Conservation (phyloP, 768 basidiomycete genomes). For the Tephrocybe sp. region DNA sequence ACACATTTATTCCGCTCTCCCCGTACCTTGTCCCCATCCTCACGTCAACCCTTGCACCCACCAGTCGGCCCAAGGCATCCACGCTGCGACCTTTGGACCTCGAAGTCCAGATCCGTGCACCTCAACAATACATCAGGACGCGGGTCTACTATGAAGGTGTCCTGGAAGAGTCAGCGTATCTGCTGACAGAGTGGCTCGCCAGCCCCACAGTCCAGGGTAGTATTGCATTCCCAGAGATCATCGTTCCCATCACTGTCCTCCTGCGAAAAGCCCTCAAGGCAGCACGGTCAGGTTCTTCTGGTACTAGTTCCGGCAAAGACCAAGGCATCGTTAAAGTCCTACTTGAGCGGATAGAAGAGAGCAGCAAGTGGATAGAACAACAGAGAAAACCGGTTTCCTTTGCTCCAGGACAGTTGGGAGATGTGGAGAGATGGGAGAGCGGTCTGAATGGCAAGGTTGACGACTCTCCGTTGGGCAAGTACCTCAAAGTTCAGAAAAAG, state of each 20-base stretch:
- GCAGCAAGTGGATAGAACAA: slow-evolving; percentile 72
- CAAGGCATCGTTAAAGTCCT: slow-evolving; percentile 65
- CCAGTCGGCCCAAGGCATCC: slow-evolving; percentile 75
- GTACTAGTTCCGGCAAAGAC: slow-evolving; percentile 47
- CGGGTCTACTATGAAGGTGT: slow-evolving; percentile 81
- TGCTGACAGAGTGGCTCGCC: slow-evolving; percentile 81
- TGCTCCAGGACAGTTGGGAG: slow-evolving; percentile 64
- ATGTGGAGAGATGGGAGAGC: slow-evolving; percentile 75
- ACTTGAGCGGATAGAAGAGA: slow-evolving; percentile 86
- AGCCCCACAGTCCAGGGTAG: slow-evolving; percentile 70
- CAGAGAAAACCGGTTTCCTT: slow-evolving; percentile 70
- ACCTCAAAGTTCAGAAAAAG: slow-evolving; percentile 79
- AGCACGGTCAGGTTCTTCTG: slow-evolving; percentile 35
- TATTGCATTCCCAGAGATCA: slow-evolving; percentile 92
- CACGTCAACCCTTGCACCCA: slow-evolving; percentile 63
- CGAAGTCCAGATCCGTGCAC: slow-evolving; percentile 82
- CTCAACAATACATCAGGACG: slow-evolving; percentile 86
- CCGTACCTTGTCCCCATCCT: slow-evolving; percentile 88
- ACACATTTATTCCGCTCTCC: slow-evolving; percentile 83
- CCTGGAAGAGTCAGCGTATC: slow-evolving; percentile 75
- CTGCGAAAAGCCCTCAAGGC: slow-evolving; percentile 75
- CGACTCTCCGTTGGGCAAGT: slow-evolving; percentile 78
- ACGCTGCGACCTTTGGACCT: slow-evolving; percentile 89
- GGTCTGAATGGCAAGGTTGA: slow-evolving; percentile 52
- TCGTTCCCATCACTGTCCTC: slow-evolving; percentile 71